Evolutionary conservation across 2,329 filamentous ascomycete species (phyloP), one percentile per base, ranked within the genome.

Genomic region (Phaeosphaeriaceae sp.): DNA sequence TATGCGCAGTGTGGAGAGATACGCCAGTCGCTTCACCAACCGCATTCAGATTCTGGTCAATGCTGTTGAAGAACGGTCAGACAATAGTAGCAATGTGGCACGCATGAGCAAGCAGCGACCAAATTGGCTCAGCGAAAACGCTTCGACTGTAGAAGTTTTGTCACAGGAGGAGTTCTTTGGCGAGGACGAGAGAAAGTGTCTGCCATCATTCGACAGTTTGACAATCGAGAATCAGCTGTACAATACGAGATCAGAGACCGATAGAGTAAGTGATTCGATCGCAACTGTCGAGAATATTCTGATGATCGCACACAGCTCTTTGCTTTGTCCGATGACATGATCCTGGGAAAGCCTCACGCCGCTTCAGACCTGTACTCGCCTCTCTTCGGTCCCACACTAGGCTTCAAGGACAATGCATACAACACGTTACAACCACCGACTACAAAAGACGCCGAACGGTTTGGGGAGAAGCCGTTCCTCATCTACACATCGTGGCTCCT

Each of bases 401-500:
- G 75, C 1, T 82, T 81, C 71, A 82, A 82, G 56, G 57, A 69
- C 13, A 81, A 81, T 49, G 68, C 68, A 43, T 82, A 81, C 58
- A 81, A 81, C 60, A 78, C 76, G 2, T 56, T 70, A 15, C 61
- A 73, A 19, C 71, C 76, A 15, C 79, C 79, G 6, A 76, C 74
- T 1, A 63, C 71, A 40, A 64, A 65, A 46, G 71, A 74, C 47
- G 70, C 70, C n/a, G 60, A 67, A 15, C 66, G 71, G 0, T 82
- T 82, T 57, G 80, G 80, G 43, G 79, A 82, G 61, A 81, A 81
- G 64, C 80, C 80, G 1, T 81, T 78, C 56, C 70, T 80, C 8
- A 79, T 80, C 54, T 81, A 81, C 67, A 81, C 79, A 0, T 81
- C 79, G 0, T 82, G 79, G 72, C 71, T 82, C 17, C 66, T 81